Evolutionary conservation across 306 rosid genomes (phyloP), one percentile per base, ranked within the genome.

Genomic region (Vigna nakashimae): DNA sequence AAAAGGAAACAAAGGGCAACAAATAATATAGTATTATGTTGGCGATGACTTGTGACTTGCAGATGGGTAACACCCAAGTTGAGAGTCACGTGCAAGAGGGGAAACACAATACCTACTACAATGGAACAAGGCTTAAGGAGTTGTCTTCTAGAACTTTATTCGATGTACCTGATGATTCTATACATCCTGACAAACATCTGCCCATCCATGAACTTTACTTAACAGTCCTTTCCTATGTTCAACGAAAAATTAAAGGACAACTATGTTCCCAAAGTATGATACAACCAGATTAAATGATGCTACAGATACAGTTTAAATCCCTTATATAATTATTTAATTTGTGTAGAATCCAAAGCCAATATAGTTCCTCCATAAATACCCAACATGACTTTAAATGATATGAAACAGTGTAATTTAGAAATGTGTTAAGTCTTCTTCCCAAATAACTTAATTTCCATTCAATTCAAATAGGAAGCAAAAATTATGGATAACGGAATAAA

Each of bases 151-250:
- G 28, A 46, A 49, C 28, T 26, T 26, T 26, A 26, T 12, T 17
- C 18, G 17, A 67, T n/a, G 2, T 22, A 52, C 49, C n/a, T 1
- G 0, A 51, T 18, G 11, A 70, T 22, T 79, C 64, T 69, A 30
- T 30, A 49, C 64, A 22, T 32, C 30, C 20, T 24, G 65, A 40
- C 60, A 28, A 58, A 48, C 67, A 58, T 50, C 46, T 22, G 73
- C 28, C 81, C 20, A 53, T 59, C 17, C 51, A 69, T 74, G 15
- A 51, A 75, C 60, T 71, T 69, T 18, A 48, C n/a, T 13, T 43
- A 40, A 45, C 68, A 68, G 51, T 34, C 65, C 70, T 76, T 68
- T 73, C 78, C 71, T 51, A 46, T 46, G 69, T 73, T 66, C 65
- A 17, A 40, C 5, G 16, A 58, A 34, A 53, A 59, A 65, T 49